Evolutionary conservation across 2,329 filamentous ascomycete genomes (phyloP).

Genomic region (Fusarium redolens): DNA sequence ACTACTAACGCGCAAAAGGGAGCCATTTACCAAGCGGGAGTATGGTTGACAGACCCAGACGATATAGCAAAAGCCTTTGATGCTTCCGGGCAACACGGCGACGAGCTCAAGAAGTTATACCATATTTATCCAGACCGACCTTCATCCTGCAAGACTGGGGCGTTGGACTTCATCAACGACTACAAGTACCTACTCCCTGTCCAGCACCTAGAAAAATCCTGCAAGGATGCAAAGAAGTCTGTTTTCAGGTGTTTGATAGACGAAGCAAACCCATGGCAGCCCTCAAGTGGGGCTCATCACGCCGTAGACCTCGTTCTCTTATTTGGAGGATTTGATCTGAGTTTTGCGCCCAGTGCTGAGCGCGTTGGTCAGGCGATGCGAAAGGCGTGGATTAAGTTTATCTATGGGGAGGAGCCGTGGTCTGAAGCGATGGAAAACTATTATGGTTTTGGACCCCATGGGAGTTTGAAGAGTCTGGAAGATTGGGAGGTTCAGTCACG

Average conservation of each 20-base stretch:
- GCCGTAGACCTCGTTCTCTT: conserved; percentile 59
- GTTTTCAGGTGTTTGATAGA: conserved; percentile 57
- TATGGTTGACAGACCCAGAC: accelerated
- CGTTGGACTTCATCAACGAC: conserved; percentile 53
- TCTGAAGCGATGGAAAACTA: accelerated
- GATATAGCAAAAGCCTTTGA: neutral
- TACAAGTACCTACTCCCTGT: conserved; percentile 47
- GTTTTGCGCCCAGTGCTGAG: conserved; percentile 49
- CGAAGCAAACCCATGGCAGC: conserved; percentile 60
- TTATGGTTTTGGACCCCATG: conserved; percentile 53
- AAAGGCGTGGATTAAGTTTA: conserved; percentile 54
- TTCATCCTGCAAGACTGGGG: conserved; percentile 54
- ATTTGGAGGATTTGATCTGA: conserved; percentile 55
- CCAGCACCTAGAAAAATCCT: neutral
- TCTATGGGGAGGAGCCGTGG: conserved; percentile 53
- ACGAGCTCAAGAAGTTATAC: conserved; percentile 54
- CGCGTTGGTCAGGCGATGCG: conserved; percentile 52
- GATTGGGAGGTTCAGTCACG: conserved; percentile 25
- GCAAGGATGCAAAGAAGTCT: conserved; percentile 42
- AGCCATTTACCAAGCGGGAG: neutral
- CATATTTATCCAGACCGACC: conserved; percentile 54
- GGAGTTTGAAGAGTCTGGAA: conserved; percentile 49
- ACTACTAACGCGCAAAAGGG: neutral
- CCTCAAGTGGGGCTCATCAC: conserved; percentile 58
- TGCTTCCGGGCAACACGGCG: conserved; percentile 21